Conservation (phyloP, 1,139 yeast genomes). For the Geotrichum macrosporum region DNA sequence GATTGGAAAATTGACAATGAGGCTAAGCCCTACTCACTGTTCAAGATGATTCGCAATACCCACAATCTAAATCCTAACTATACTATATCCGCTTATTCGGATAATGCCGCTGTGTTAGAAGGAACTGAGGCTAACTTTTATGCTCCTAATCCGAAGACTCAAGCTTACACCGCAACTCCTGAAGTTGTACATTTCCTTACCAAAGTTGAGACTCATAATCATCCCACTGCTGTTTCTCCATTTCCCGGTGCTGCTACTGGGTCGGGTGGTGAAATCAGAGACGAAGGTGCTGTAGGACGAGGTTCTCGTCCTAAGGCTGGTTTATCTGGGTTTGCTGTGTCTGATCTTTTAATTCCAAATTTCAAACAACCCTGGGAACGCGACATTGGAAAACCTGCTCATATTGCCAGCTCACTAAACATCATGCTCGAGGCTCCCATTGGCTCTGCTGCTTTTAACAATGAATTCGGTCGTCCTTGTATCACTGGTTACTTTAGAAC, state of each 20-base stretch:
- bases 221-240: constrained; percentile 98
- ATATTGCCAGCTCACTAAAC: constrained; percentile 87
- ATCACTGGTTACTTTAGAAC: constrained; percentile 97
- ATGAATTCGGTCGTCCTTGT: constrained; percentile 98
- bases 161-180: constrained; percentile 66
- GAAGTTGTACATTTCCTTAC: constrained; percentile 86
- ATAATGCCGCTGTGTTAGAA: constrained; percentile 96
- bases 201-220: constrained; percentile 98
- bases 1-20: constrained; percentile 95
- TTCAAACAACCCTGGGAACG: constrained; percentile 93
- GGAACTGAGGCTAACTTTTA: constrained; percentile 67
- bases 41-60: constrained; percentile 95
- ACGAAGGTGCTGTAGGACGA: constrained; percentile 98
- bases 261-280: constrained; percentile 99
- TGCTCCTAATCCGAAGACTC: constrained; percentile 69
- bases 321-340: constrained; percentile 84
- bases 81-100: constrained; percentile 93
- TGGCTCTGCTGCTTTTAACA: constrained; percentile 97
- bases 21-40: constrained; percentile 66
- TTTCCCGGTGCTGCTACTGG: constrained; percentile 99
- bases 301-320: constrained; percentile 98
- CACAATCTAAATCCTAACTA: constrained; percentile 73
- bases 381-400: constrained; percentile 81
- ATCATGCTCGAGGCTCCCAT: constrained; percentile 97
- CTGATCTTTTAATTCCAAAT: constrained; percentile 83